phyloP scores from a whole-genome alignment of 148 eudicot species.

The Vaccinium corymbosum region DNA sequence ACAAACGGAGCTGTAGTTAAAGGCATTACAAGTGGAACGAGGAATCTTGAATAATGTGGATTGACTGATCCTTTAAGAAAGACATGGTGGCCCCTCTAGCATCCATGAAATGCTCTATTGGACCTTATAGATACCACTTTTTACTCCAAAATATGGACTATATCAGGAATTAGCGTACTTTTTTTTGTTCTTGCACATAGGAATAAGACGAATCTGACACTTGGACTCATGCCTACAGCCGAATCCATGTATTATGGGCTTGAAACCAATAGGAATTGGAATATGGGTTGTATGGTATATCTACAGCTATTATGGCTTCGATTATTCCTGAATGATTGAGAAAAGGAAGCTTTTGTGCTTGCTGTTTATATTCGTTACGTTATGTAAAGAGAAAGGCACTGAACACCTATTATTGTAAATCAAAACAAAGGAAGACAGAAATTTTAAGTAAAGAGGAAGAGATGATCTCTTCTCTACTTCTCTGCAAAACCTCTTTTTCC shows the following conservation, averaged over 20 bases:
- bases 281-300: background rate
- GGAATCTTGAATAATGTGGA: background rate
- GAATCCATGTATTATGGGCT: background rate
- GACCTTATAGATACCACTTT: background rate
- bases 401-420: background rate
- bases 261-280: constrained; percentile 5
- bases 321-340: background rate
- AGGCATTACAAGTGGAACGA: background rate
- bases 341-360: background rate
- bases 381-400: background rate
- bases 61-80: background rate
- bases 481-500: background rate
- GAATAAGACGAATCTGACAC: background rate
- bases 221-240: background rate
- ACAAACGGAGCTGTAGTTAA: background rate
- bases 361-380: background rate
- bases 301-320: background rate
- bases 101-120: background rate
- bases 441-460: background rate
- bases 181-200: background rate
- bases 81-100: background rate
- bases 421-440: background rate
- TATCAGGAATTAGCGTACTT: background rate
- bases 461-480: background rate
- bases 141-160: background rate